These are phyloP conservation scores for Monosporozyma yasuniensis DNA, from an alignment of 805 yeast species.

Conservation along the genomic window DNA sequence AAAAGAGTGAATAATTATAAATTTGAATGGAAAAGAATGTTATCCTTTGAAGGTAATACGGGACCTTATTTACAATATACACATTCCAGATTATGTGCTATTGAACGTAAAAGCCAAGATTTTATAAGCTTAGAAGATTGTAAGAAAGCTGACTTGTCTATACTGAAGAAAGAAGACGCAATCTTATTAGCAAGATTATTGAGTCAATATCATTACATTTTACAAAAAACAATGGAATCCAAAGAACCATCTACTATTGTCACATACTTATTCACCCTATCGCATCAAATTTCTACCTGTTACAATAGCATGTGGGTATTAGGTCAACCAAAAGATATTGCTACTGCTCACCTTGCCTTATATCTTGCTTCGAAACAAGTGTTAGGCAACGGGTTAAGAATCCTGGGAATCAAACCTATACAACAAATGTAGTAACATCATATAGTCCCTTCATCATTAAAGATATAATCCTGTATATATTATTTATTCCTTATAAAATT, in stretches of 20 bases:
- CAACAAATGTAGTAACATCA: slow-evolving; percentile 72
- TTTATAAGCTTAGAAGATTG: slow-evolving; percentile 36
- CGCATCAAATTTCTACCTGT: slow-evolving; percentile 93
- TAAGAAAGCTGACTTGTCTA: slow-evolving; percentile 44
- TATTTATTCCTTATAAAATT: not conserved
- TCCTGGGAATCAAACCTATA: slow-evolving; percentile 94
- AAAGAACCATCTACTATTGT: slow-evolving; percentile 91
- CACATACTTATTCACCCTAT: slow-evolving; percentile 82
- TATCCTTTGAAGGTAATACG: slow-evolving; percentile 97
- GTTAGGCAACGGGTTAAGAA: slow-evolving; percentile 76
- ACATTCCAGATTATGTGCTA: slow-evolving; percentile 91
- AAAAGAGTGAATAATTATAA: slow-evolving; percentile 94
- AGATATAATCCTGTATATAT: not conserved
- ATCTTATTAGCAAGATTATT: slow-evolving; percentile 62
- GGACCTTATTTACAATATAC: slow-evolving; percentile 99
- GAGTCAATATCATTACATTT: slow-evolving; percentile 85
- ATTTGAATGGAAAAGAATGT: slow-evolving; percentile 97
- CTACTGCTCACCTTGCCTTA: slow-evolving; percentile 84
- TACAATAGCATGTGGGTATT: slow-evolving; percentile 95
- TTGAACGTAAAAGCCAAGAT: slow-evolving; percentile 68
- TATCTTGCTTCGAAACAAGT: slow-evolving; percentile 87
- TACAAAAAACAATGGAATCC: slow-evolving; percentile 74
- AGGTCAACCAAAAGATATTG: slow-evolving; percentile 82
- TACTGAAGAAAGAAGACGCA: slow-evolving; percentile 66
- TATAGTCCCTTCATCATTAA: too few relatives aligned